Conservation (phyloP, 306 rosid species). For the Albizia julibrissin region DNA sequence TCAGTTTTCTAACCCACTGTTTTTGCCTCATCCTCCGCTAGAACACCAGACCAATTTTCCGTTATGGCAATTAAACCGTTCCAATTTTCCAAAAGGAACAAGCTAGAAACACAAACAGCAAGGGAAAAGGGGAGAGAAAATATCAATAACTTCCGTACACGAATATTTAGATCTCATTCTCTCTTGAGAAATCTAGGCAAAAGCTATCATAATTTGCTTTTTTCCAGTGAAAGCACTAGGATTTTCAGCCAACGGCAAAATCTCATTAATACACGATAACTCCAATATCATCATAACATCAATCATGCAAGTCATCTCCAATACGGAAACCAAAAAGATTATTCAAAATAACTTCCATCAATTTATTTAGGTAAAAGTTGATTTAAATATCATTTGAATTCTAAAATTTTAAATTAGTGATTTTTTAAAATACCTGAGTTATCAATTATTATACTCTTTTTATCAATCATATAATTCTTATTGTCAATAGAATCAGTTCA, state of each 20-base stretch:
- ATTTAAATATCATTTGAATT: too few species aligned
- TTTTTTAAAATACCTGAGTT: too few species aligned
- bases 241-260: neutral
- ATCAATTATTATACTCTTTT: too few species aligned
- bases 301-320: neutral
- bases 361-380: too few species aligned
- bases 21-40: too few species aligned
- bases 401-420: too few species aligned
- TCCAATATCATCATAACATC: neutral
- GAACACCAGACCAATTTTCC: too few species aligned
- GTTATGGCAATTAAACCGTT: too few species aligned
- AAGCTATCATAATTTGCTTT: neutral
- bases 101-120: neutral
- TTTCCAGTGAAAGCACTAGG: neutral
- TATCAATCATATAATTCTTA: too few species aligned
- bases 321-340: neutral
- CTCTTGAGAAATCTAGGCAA: neutral
- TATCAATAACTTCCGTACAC: neutral
- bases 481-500: too few species aligned
- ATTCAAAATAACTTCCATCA: neutral
- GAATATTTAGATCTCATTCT: neutral
- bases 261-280: neutral
- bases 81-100: too few species aligned
- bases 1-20: too few species aligned
- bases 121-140: neutral